Base-by-base conservation (phyloP, 179 eudicot genomes). In the Amaranthus tricolor region DNA sequence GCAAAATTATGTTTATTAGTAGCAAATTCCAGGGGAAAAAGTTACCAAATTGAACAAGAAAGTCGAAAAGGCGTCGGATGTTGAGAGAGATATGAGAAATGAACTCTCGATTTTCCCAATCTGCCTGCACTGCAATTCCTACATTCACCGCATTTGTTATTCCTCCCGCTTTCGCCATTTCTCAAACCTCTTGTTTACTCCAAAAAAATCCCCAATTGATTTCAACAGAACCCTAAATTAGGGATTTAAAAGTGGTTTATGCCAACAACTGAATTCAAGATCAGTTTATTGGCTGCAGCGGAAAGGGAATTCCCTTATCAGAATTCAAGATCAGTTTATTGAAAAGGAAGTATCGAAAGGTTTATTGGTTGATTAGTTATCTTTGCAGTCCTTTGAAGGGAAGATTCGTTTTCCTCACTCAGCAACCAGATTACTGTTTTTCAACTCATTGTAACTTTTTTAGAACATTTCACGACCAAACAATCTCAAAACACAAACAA, bases 101-200 rank as follows among this genome's bases (percentile, higher is more conserved):
- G 87, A 92, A 94, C 76, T 94, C 97, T 11, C 98, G 96, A 87
- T 94, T 94, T 80, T 94, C 98, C 98, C 97, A 94, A 77, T 94
- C 98, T 1, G 98, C 98, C 87, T 94, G 98, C 3, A 94, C 98
- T 70, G 98, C 98, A 7, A 94, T 94, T 58, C 98, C 98, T 6
- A 94, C 98, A 78, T 94, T 94, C 81, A 94, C 98, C 17, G 98
- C 98, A 65, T 94, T 92, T 59, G 97, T 94, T 48, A 94, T 94
- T 69, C 98, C 98, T 5, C 96, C 97, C 0, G 93, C 93, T 85
- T 91, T 79, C 65, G 96, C 93, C 98, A 94, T 94, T 44, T 54
- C 66, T 10, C 40, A 31, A 31, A 31, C 20, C 12, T 44, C 19
- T 16, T 9, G 17, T n/a, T 52, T 11, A 4, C 21, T 31, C 31